phyloP scores from a whole-genome alignment of 371 early-diverging fungal species.

The Apophysomyces trapeziformis region DNA sequence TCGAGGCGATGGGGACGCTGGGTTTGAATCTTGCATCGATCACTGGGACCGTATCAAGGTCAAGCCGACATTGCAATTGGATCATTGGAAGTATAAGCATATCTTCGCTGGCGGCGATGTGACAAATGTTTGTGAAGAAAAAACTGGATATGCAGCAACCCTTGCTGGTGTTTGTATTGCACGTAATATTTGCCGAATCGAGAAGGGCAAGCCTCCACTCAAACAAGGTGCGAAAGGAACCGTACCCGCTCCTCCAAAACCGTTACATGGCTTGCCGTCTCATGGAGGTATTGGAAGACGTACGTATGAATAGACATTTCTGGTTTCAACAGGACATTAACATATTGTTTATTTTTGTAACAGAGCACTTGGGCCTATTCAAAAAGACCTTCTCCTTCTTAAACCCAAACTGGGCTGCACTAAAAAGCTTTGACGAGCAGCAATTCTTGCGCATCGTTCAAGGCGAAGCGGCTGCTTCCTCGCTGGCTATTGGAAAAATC shows the following conservation, averaged over 20 bases:
- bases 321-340: background rate
- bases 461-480: slow-evolving; percentile 25
- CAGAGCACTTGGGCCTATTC: slow-evolving; percentile 26
- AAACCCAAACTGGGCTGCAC: slow-evolving; percentile 39
- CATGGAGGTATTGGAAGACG: slow-evolving; percentile 38
- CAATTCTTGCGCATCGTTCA: slow-evolving; percentile 39
- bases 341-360: slow-evolving; percentile 2
- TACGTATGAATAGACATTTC: slow-evolving; percentile 18
- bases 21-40: slow-evolving; percentile 38
- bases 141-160: slow-evolving; percentile 61
- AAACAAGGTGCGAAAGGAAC: slow-evolving; percentile 42
- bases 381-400: slow-evolving; percentile 38
- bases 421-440: slow-evolving; percentile 41
- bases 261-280: slow-evolving; percentile 33
- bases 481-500: slow-evolving; percentile 30
- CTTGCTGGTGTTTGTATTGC: slow-evolving; percentile 48
- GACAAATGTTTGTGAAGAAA: slow-evolving; percentile 58
- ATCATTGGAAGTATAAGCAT: slow-evolving; percentile 53
- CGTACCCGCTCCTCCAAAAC: slow-evolving; percentile 29
- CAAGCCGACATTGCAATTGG: slow-evolving; percentile 62
- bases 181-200: slow-evolving; percentile 46
- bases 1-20: slow-evolving; percentile 17
- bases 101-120: slow-evolving; percentile 73
- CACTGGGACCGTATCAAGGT: slow-evolving; percentile 50
- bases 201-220: slow-evolving; percentile 42